These are phyloP conservation scores for Primulina huaijiensis DNA, from an alignment of 257 asterid genomes.

Conservation along the genomic window DNA sequence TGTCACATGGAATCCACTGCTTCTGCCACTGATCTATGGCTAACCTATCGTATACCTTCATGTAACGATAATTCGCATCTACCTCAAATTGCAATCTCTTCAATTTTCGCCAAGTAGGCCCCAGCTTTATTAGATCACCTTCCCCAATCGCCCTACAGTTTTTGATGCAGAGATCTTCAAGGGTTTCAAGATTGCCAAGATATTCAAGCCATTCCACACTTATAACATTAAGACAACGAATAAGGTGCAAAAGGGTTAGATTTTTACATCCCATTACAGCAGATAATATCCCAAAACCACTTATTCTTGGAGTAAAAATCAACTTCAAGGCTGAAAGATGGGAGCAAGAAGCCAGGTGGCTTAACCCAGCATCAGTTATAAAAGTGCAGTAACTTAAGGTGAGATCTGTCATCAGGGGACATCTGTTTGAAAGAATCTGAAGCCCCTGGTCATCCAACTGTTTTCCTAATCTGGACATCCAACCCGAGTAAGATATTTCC, in stretches of 20 bases:
- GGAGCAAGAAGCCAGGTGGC: slow-evolving; percentile 60
- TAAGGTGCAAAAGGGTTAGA: slow-evolving; percentile 56
- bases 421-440: slow-evolving; percentile 46
- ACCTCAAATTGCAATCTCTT: slow-evolving; percentile 73
- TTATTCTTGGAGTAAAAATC: slow-evolving; percentile 67
- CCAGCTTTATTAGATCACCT: slow-evolving; percentile 72
- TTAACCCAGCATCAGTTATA: slow-evolving; percentile 69
- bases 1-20: slow-evolving; percentile 63
- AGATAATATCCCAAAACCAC: slow-evolving; percentile 75
- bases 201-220: slow-evolving; percentile 80
- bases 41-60: slow-evolving; percentile 62
- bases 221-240: slow-evolving; percentile 57
- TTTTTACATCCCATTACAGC: slow-evolving; percentile 67
- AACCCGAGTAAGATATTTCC: slow-evolving; percentile 74
- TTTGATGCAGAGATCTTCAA: slow-evolving; percentile 73
- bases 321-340: slow-evolving; percentile 58
- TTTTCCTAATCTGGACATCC: slow-evolving; percentile 83
- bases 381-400: slow-evolving; percentile 73
- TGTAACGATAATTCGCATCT: slow-evolving; percentile 67
- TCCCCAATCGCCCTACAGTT: slow-evolving; percentile 82
- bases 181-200: slow-evolving; percentile 64
- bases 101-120: slow-evolving; percentile 54
- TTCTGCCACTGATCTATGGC: slow-evolving; percentile 65
- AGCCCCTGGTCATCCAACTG: slow-evolving; percentile 75
- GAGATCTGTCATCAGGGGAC: slow-evolving; percentile 56